phyloP scores from a whole-genome alignment of 495 filamentous ascomycete genomes.

The Glonium stellatum region DNA sequence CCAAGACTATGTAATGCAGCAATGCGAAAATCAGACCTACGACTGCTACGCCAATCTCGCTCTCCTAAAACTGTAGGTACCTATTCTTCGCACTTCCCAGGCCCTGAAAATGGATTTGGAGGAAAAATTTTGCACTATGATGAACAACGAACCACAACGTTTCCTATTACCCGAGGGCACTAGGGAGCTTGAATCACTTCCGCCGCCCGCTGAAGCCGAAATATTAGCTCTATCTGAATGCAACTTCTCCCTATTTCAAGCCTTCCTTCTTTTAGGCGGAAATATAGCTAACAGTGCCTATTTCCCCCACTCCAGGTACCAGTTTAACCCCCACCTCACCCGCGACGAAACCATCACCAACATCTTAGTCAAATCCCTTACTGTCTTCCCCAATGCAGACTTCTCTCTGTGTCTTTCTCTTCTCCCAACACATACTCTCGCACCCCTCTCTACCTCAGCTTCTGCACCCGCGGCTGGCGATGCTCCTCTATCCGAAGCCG shows the following conservation, averaged over 20 bases:
- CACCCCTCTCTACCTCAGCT: constrained; percentile 42
- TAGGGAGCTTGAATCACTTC: constrained; percentile 44
- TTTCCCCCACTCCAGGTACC: constrained; percentile 59
- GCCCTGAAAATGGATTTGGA: background rate
- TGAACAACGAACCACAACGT: constrained; percentile 71
- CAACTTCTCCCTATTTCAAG: background rate
- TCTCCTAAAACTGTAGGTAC: constrained; percentile 90
- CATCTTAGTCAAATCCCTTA: constrained; percentile 95
- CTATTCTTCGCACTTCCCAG: constrained; percentile 9
- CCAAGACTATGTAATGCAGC: constrained; percentile 88
- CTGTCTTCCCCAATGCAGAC: constrained; percentile 93
- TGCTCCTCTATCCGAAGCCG: constrained; percentile 67
- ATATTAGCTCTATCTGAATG: constrained; percentile 63
- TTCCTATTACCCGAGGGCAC: constrained; percentile 94
- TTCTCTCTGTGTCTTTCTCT: constrained; percentile 91
- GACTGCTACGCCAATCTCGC: constrained; percentile 96
- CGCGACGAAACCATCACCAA: constrained; percentile 96
- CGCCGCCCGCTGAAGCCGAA: constrained; percentile 44
- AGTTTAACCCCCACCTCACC: constrained; percentile 98
- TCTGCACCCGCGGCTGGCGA: constrained; percentile 40
- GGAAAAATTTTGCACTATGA: constrained; percentile 53
- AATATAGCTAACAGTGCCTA: background rate
- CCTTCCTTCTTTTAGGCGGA: background rate
- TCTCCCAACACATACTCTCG: constrained; percentile 70
- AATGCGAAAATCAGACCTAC: constrained; percentile 90